phyloP scores from a whole-genome alignment of 495 filamentous ascomycete species.

The Halenospora varia region DNA sequence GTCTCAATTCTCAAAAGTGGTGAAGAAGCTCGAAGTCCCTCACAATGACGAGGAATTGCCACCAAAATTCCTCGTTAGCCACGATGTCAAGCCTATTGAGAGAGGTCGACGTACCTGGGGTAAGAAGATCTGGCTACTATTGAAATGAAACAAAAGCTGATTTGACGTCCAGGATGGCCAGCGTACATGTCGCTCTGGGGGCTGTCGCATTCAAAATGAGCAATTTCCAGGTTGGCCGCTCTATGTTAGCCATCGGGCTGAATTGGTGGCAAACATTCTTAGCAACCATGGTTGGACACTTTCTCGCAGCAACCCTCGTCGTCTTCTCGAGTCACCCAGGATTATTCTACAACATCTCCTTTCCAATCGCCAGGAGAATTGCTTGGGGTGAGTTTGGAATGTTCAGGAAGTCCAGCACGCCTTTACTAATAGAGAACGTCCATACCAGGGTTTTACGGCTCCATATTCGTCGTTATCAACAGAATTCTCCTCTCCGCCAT shows the following conservation, averaged over 20 bases:
- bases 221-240: conserved; percentile 3
- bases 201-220: not conserved
- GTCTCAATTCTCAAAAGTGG: too few relatives aligned
- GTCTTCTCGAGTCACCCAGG: not conserved
- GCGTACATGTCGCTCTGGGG: not conserved
- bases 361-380: not conserved
- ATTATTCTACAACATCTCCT: conserved; percentile 6
- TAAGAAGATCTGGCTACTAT: too few relatives aligned
- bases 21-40: too few relatives aligned
- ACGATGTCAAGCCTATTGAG: too few relatives aligned
- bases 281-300: conserved; percentile 25
- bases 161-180: too few relatives aligned
- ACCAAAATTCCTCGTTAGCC: too few relatives aligned
- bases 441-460: conserved; percentile 1
- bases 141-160: too few relatives aligned
- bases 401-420: too few relatives aligned
- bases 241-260: conserved; percentile 1
- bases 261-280: not conserved
- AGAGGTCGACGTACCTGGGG: too few relatives aligned
- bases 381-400: conserved; percentile 4
- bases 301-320: not conserved
- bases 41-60: too few relatives aligned
- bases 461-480: conserved; percentile 2
- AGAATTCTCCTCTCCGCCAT: conserved; percentile 5
- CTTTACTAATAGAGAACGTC: too few relatives aligned